Percentiles rank a stretch among this genome's conserved stretches.
Conservation (phyloP, 345 rosid species). For the Salix koriyanagi region DNA sequence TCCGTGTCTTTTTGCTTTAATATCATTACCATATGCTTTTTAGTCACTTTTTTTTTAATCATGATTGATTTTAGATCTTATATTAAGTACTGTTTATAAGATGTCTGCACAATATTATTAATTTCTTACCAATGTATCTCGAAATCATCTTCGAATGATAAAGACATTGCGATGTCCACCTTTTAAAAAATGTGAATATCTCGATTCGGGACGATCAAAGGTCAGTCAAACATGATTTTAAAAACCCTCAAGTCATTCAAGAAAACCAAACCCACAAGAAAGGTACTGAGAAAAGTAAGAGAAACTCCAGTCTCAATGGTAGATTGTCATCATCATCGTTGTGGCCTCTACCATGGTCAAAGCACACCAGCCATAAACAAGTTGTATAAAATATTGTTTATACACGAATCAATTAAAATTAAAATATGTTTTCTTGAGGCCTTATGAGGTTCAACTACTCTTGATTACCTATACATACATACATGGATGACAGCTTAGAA, state of each 20-base stretch:
- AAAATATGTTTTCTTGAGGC: constrained; percentile 17
- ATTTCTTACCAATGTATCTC: not conserved
- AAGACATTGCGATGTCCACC: not conserved
- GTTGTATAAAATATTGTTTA: constrained; percentile 18
- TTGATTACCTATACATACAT: constrained; percentile 3
- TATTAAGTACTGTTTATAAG: constrained; percentile 6
- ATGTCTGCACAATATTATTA: constrained; percentile 8
- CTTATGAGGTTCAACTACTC: constrained; percentile 18
- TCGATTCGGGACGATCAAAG: not conserved
- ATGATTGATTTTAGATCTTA: constrained; percentile 13
- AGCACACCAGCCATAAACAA: constrained; percentile 1
- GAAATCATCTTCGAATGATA: not conserved
- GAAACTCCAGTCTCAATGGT: not conserved
- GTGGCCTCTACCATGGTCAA: constrained; percentile 1
- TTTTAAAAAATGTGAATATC: not conserved
- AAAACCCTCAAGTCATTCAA: not conserved
- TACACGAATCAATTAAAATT: not conserved
- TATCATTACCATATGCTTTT: constrained; percentile 14
- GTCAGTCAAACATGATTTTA: not conserved
- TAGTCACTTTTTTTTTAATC: constrained; percentile 15
- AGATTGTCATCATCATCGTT: constrained; percentile 23
- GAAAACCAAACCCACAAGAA: not conserved
- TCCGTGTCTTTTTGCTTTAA: not conserved
- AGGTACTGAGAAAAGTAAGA: not conserved
- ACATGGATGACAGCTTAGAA: constrained; percentile 18